Evolutionary conservation across 352 stramenopile species (phyloP), one percentile per base, ranked within the genome.

Genomic region (Lagenidium giganteum): DNA sequence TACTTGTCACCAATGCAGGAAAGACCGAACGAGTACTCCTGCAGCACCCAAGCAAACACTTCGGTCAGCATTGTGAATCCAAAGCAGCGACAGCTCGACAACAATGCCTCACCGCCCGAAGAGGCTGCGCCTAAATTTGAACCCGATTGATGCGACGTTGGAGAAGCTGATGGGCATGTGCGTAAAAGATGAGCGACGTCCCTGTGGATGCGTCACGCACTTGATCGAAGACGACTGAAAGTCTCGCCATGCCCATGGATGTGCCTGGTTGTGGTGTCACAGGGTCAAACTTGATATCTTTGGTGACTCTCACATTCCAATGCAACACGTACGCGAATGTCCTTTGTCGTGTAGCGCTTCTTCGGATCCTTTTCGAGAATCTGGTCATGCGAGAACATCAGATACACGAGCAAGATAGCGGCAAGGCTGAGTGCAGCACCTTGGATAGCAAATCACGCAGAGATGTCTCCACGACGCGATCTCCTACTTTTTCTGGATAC

Each of bases 281-380:
- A 32, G 28, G 21, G 3, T 29, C 8, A 42, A 9, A 14, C n/a
- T n/a, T 8, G 14, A 23, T 18, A 28, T n/a, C n/a, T n/a, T n/a
- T n/a, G n/a, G n/a, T n/a, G n/a, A n/a, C n/a, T n/a, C n/a, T n/a
- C n/a, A n/a, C n/a, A n/a, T n/a, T n/a, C n/a, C n/a, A n/a, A n/a
- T n/a, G 23, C 17, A 24, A 13, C 13, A 54, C 64, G 17, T 70
- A 90, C 78, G n/a, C 78, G 67, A 23, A 91, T 91, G 36, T 87
- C 61, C n/a, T 63, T 42, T 14, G 55, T 79, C 13, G 76, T 85
- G 37, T 68, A 83, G 17, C 83, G 75, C 39, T 70, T 57, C 3
- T 43, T 44, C 5, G 74, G 62, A 25, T 87, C 63, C 31, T 93
- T 93, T n/a, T 89, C 65, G 14, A 95, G 55, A 34, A 95, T 70